Conservation (phyloP, 805 yeast species). For the Metschnikowia lunata region DNA sequence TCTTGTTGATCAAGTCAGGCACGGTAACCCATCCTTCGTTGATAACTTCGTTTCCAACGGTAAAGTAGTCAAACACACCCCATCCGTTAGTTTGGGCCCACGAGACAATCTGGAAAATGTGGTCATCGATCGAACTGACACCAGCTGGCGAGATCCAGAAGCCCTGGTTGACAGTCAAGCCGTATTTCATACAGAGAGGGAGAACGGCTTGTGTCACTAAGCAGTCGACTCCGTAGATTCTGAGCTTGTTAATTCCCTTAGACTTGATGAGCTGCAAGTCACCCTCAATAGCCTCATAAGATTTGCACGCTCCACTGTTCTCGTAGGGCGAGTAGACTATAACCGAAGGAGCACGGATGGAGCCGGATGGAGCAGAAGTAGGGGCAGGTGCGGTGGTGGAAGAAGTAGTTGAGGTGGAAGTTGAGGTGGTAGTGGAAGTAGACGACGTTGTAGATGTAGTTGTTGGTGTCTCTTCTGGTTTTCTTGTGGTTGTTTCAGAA, state of each 20-base stretch:
- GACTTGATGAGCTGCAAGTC: conserved; percentile 58
- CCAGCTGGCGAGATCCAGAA: conserved; percentile 71
- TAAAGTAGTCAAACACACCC: conserved; percentile 71
- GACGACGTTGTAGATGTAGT: conserved; percentile 13
- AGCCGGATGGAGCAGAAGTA: conserved; percentile 14
- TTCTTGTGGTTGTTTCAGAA: neutral
- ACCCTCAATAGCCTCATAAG: conserved; percentile 43
- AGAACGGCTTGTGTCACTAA: conserved; percentile 58
- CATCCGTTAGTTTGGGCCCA: conserved; percentile 52
- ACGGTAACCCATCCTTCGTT: conserved; percentile 58
- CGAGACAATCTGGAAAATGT: conserved; percentile 49
- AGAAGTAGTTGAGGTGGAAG: conserved; percentile 10
- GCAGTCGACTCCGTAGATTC: conserved; percentile 90
- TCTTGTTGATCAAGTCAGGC: conserved; percentile 59
- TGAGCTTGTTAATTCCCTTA: conserved; percentile 60
- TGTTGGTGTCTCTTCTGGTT: neutral
- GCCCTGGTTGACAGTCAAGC: conserved; percentile 79
- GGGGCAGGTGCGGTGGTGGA: conserved; percentile 12
- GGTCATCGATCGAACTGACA: conserved; percentile 61
- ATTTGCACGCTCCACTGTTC: conserved; percentile 64
- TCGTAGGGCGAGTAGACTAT: conserved; percentile 79
- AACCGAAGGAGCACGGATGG: conserved; percentile 46
- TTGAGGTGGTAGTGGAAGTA: conserved; percentile 20
- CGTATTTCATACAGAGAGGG: conserved; percentile 55
- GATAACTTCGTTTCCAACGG: conserved; percentile 88